Base-by-base conservation (phyloP, 78 protist species). In the Speleostelium caveatum region DNA sequence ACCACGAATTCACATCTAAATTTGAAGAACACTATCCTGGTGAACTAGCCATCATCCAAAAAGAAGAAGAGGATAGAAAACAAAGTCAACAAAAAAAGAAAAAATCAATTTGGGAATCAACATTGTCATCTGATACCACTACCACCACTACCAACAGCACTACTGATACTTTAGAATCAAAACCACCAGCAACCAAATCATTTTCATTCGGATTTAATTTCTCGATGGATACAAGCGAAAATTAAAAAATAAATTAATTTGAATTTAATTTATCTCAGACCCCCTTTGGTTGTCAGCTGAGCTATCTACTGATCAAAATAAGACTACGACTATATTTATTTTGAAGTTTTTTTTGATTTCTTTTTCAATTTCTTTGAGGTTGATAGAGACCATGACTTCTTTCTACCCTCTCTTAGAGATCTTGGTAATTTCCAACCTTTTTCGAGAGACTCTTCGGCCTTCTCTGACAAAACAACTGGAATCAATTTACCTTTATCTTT, bases 361-460 rank as follows among this genome's bases (percentile, higher is more conserved):
- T 83, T 69, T 69, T 24, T 83, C 3, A 26, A 41, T 33, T 83
- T 79, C 35, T 71, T 79, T 32, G 73, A 41, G 2, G 33, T 39
- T 14, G 76, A 45, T 22, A 49, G 45, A 24, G 88, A 79, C 90
- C 90, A 83, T 22, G 79, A 69, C 24, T 83, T 83, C 78, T 83
- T 83, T 53, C 35, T 49, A 6, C 66, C 38, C 26, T 42, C 45
- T 59, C 90, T 53, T 1, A 83, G 62, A 22, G 39, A 28, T 42
- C 90, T 56, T 83, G 90, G 90, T 28, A 83, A 51, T 59, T 49
- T 35, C 90, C 90, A 83, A 69, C 90, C 90, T 45, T 83, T 33
- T 67, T 83, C 80, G 32, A 83, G 8, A n/a, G 77, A 66, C 16
- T 60, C 36, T 42, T 83, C 73, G 28, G 90, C 90, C n/a, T 61